These are phyloP conservation scores for Epichloe baconii DNA, from an alignment of 2,329 filamentous ascomycete species.

Conservation along the genomic window DNA sequence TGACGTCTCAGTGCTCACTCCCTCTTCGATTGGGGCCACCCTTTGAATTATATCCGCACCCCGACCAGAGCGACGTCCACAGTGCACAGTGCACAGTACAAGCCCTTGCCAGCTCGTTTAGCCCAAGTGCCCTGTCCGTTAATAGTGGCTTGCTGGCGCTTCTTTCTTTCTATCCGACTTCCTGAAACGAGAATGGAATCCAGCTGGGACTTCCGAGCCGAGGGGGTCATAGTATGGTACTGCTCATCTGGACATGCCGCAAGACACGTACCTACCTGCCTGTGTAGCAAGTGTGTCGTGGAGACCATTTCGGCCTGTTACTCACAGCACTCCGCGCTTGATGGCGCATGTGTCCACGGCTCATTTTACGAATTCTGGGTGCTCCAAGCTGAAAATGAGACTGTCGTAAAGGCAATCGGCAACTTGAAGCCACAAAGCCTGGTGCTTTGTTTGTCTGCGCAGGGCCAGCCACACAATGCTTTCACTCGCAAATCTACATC, in stretches of 20 bases:
- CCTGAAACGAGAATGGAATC: slow-evolving; percentile 10
- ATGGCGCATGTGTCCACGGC: too few species aligned
- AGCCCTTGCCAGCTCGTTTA: background rate
- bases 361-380: too few species aligned
- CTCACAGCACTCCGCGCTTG: background rate
- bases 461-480: background rate
- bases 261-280: background rate
- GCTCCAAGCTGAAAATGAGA: too few species aligned
- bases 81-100: background rate
- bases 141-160: slow-evolving; percentile 11
- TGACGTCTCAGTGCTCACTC: background rate
- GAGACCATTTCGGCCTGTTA: background rate
- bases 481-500: background rate
- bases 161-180: slow-evolving; percentile 20
- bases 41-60: background rate
- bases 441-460: background rate
- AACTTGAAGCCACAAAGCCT: background rate
- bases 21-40: background rate
- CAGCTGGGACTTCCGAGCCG: slow-evolving; percentile 6
- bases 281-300: background rate
- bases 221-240: background rate
- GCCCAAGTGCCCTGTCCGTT: slow-evolving; percentile 1
- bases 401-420: background rate
- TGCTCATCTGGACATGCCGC: background rate
- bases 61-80: background rate